Evolutionary conservation across 2,329 filamentous ascomycete species (phyloP).

Genomic region (Ascochyta lentis): DNA sequence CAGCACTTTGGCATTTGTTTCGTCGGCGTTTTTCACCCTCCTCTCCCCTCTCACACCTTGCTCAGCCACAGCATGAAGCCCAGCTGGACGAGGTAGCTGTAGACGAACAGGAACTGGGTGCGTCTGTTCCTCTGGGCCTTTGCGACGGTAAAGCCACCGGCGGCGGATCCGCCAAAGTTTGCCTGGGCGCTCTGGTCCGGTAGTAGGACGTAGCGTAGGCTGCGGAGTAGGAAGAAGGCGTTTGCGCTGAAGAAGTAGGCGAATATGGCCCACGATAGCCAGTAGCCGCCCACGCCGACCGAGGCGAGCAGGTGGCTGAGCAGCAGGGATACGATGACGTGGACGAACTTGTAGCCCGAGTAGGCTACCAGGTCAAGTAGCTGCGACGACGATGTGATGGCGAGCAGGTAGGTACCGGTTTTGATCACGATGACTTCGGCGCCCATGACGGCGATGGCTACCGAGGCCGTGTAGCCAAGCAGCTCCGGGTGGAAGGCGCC

Average conservation of each 20-base stretch:
- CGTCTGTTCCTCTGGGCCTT: constrained; percentile 66
- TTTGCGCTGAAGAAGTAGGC: constrained; percentile 92
- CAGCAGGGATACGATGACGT: constrained; percentile 87
- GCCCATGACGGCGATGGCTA: constrained; percentile 80
- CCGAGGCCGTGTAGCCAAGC: constrained; percentile 85
- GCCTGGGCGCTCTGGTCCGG: constrained; percentile 64
- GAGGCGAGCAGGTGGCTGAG: constrained; percentile 68
- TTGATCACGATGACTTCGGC: constrained; percentile 91
- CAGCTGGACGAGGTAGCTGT: constrained; percentile 93
- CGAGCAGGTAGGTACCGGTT: constrained; percentile 89
- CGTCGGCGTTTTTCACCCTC: too few species aligned
- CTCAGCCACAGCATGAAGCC: constrained; percentile 89
- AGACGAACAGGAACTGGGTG: constrained; percentile 46
- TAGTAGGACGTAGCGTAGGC: constrained; percentile 91
- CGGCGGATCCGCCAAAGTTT: constrained; percentile 39
- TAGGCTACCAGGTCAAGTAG: constrained; percentile 94
- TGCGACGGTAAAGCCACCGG: constrained; percentile 73
- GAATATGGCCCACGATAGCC: constrained; percentile 89
- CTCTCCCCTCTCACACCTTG: constrained; percentile 26
- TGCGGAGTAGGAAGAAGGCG: constrained; percentile 93
- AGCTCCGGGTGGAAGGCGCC: constrained; percentile 95
- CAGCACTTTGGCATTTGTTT: background rate
- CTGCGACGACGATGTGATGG: constrained; percentile 92
- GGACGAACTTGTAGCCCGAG: constrained; percentile 98
- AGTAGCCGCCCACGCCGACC: constrained; percentile 82